Conservation (phyloP, 495 filamentous ascomycete species). For the Penicillium salamii region DNA sequence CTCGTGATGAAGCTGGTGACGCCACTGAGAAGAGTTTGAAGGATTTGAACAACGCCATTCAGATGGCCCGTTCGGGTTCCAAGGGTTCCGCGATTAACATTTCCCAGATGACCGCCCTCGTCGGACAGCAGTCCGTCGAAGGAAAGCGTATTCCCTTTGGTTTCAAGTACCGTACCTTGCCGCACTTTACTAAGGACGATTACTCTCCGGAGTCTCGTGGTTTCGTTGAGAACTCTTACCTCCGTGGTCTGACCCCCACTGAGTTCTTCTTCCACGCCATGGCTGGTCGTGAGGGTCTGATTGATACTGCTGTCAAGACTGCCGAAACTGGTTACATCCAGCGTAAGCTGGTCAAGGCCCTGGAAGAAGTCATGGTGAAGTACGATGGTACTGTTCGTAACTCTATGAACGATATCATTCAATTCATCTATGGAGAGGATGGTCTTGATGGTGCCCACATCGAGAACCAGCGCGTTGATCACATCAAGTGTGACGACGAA, state of each 20-base stretch:
- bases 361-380: conserved; percentile 96
- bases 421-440: conserved; percentile 98
- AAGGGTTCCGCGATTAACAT: conserved; percentile 99
- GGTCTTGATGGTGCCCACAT: conserved; percentile 88
- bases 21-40: conserved; percentile 87
- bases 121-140: conserved; percentile 96
- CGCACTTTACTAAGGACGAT: conserved; percentile 98
- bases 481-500: conserved; percentile 68
- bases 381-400: conserved; percentile 98
- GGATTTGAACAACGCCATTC: conserved; percentile 90
- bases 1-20: conserved; percentile 94
- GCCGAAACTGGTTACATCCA: conserved; percentile 99
- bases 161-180: conserved; percentile 96
- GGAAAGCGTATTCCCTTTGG: conserved; percentile 99
- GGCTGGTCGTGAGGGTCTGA: conserved; percentile 99
- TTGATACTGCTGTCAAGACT: conserved; percentile 99
- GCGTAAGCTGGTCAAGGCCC: conserved; percentile 92
- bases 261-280: conserved; percentile 99
- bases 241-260: conserved; percentile 89
- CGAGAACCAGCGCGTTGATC: conserved; percentile 86
- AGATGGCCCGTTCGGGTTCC: conserved; percentile 93
- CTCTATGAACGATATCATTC: conserved; percentile 92
- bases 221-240: conserved; percentile 98
- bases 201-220: conserved; percentile 95
- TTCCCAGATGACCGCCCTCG: conserved; percentile 96